phyloP scores from a whole-genome alignment of 2,329 filamentous ascomycete genomes.

The Macrophomina phaseolina region DNA sequence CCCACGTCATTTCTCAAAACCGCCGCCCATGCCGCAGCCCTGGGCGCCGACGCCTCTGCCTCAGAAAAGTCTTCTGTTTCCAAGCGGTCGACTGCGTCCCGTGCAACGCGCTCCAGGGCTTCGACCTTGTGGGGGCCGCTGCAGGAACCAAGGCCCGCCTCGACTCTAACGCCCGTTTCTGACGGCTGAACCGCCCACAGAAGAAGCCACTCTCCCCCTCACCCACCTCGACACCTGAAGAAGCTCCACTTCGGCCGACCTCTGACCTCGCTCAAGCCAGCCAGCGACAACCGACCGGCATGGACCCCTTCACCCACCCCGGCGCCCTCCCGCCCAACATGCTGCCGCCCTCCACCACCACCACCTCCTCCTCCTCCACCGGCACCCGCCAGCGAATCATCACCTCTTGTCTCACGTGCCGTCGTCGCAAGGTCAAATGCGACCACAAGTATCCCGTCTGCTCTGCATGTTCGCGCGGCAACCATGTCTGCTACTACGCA shows the following conservation, averaged over 20 bases:
- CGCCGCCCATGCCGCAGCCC: slow-evolving; percentile 5
- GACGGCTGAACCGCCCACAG: neutral
- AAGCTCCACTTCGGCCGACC: slow-evolving; percentile 19
- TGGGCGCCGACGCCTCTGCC: slow-evolving; percentile 9
- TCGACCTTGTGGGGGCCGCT: slow-evolving; percentile 19
- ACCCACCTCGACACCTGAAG: neutral
- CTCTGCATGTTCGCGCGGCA: slow-evolving; percentile 45
- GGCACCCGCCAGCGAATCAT: slow-evolving; percentile 42
- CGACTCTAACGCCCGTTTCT: slow-evolving; percentile 4
- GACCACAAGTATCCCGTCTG: slow-evolving; percentile 47
- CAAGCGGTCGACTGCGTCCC: slow-evolving; percentile 12
- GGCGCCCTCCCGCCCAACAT: slow-evolving; percentile 1
- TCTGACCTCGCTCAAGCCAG: neutral
- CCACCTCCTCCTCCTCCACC: too few relatives aligned
- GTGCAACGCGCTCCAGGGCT: slow-evolving; percentile 21
- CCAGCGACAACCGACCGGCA: neutral
- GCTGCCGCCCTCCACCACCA: neutral
- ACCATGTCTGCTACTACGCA: slow-evolving; percentile 45
- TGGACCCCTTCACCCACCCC: slow-evolving; percentile 20
- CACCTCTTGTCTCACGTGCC: slow-evolving; percentile 46
- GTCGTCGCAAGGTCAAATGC: slow-evolving; percentile 46
- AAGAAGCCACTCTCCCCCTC: slow-evolving; percentile 1
- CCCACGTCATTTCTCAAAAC: slow-evolving; percentile 18
- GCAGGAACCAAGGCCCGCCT: slow-evolving; percentile 6
- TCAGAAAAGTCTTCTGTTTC: slow-evolving; percentile 2